Conservation (phyloP, 208 protist genomes). For the Wallacemonas collosoma region DNA sequence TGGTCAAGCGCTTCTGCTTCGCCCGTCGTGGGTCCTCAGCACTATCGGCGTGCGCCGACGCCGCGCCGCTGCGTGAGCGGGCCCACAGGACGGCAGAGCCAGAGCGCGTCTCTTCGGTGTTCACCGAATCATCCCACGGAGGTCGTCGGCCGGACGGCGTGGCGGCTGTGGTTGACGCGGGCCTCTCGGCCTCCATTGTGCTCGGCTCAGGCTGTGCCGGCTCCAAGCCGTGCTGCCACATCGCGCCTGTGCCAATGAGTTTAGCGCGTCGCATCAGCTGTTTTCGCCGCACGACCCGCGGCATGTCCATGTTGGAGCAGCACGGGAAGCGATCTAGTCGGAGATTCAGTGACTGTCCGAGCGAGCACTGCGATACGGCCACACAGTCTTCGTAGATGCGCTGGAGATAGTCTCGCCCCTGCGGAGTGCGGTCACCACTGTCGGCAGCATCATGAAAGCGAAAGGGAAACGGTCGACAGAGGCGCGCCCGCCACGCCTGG, state of each 20-base stretch:
- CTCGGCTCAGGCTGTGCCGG: slow-evolving; percentile 21
- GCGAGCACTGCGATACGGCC: slow-evolving; percentile 31
- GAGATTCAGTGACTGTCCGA: slow-evolving; percentile 47
- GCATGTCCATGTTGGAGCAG: slow-evolving; percentile 37
- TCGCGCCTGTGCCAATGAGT: slow-evolving; percentile 39
- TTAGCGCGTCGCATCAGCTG: slow-evolving; percentile 38
- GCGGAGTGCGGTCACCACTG: too few relatives aligned
- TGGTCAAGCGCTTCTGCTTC: slow-evolving; percentile 36
- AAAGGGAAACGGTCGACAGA: slow-evolving; percentile 66
- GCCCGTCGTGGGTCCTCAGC: neutral
- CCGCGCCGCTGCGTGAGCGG: neutral
- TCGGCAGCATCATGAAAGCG: slow-evolving; percentile 21
- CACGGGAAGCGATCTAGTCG: slow-evolving; percentile 53
- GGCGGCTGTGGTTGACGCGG: neutral
- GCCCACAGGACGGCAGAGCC: slow-evolving; percentile 20
- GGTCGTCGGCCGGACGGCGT: neutral
- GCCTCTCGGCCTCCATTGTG: neutral
- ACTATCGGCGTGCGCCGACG: slow-evolving; percentile 1
- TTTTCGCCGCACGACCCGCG: slow-evolving; percentile 29
- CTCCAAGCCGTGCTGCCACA: slow-evolving; percentile 35
- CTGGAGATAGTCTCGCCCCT: slow-evolving; percentile 51
- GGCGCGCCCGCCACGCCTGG: slow-evolving; percentile 60
- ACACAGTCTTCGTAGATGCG: slow-evolving; percentile 55
- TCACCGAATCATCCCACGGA: neutral
- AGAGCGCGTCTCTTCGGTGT: neutral